Percentiles rank a stretch among this genome's conserved stretches.
Evolutionary conservation across 148 eudicot species (phyloP).

Genomic region (Cornus kousa): DNA sequence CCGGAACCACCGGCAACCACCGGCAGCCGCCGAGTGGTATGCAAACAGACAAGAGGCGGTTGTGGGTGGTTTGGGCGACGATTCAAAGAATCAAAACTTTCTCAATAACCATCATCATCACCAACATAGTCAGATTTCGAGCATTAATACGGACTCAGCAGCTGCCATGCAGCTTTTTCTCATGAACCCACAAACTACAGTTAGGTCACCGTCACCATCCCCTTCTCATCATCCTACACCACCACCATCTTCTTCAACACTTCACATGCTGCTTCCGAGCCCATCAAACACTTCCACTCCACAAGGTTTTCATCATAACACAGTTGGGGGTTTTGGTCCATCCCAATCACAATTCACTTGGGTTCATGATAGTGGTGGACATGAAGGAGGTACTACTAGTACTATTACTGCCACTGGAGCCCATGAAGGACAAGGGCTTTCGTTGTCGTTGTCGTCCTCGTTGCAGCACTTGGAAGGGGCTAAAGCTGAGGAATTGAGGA

Average conservation of each 20-base stretch:
- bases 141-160: conserved; percentile 52
- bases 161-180: conserved; percentile 90
- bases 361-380: conserved; percentile 13
- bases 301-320: conserved; percentile 19
- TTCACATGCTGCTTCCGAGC: conserved; percentile 46
- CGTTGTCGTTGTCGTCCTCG: conserved; percentile 68
- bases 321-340: conserved; percentile 21
- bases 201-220: conserved; percentile 32
- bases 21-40: conserved; percentile 21
- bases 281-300: conserved; percentile 28
- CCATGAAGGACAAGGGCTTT: conserved; percentile 63
- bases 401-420: conserved; percentile 15
- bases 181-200: conserved; percentile 49
- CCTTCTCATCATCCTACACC: conserved; percentile 11
- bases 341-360: conserved; percentile 42
- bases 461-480: conserved; percentile 61
- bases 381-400: conserved; percentile 12
- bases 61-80: conserved; percentile 14
- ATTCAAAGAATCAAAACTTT: conserved; percentile 20
- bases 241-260: conserved; percentile 27
- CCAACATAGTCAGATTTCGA: conserved; percentile 35
- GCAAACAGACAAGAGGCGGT: conserved; percentile 17
- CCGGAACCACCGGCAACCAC: conserved; percentile 11
- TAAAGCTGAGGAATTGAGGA: conserved; percentile 58
- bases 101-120: conserved; percentile 15